Conservation (phyloP, 2,329 filamentous ascomycete species). For the Ascosphaera apis region DNA sequence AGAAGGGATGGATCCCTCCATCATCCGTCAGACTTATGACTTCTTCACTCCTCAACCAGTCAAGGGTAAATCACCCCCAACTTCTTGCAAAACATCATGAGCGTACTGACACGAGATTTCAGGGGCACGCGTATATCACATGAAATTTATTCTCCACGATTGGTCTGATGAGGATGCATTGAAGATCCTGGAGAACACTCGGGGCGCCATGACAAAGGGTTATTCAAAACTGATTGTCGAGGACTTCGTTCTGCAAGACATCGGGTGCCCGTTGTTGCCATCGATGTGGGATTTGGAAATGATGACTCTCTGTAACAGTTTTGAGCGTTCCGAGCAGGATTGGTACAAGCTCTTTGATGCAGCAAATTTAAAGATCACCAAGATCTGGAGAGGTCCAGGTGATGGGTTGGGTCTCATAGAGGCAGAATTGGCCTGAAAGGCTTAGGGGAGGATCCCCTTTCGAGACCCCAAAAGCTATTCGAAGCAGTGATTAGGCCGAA, state of each 20-base stretch:
- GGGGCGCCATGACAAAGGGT: conserved; percentile 9
- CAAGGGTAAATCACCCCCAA: conserved; percentile 12
- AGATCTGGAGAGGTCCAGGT: conserved; percentile 8
- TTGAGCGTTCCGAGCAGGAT: conserved; percentile 16
- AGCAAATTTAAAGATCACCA: conserved; percentile 13
- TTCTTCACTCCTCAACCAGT: conserved; percentile 26
- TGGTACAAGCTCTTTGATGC: conserved; percentile 12
- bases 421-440: background rate
- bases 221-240: conserved; percentile 20
- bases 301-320: conserved; percentile 13
- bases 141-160: conserved; percentile 17
- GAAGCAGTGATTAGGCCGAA: background rate
- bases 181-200: conserved; percentile 12
- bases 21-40: conserved; percentile 20
- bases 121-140: conserved; percentile 17
- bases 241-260: conserved; percentile 18
- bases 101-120: conserved; percentile 1
- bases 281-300: conserved; percentile 17
- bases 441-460: no score
- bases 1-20: conserved; percentile 2
- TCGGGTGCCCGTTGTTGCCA: conserved; percentile 8
- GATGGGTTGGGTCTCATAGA: background rate
- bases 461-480: background rate
- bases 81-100: background rate
- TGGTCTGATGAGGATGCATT: conserved; percentile 13